phyloP scores from a whole-genome alignment of 192 early-diverging fungal genomes.

The Powellomyces hirtus region DNA sequence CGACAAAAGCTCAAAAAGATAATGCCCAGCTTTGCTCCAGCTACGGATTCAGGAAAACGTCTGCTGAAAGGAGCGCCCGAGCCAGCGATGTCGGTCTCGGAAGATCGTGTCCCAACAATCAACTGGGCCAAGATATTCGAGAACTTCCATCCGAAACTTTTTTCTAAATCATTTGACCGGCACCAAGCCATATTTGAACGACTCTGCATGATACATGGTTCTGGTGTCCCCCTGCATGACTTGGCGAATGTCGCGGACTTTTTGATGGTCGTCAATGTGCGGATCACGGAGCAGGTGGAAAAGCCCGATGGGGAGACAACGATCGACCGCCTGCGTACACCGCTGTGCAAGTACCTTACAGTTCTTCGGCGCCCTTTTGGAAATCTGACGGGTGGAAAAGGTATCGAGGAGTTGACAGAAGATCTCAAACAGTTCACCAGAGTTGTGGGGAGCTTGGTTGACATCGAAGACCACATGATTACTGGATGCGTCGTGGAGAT shows the following conservation, averaged over 20 bases:
- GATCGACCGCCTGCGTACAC: neutral
- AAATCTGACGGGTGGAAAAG: constrained; percentile 2
- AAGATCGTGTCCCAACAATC: neutral
- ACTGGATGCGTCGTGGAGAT: constrained; percentile 1
- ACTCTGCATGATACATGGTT: neutral
- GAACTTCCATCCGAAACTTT: neutral
- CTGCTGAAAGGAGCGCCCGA: neutral
- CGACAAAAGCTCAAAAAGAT: constrained; percentile 14
- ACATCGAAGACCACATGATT: neutral
- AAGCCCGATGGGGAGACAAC: neutral
- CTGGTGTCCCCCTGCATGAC: constrained; percentile 5
- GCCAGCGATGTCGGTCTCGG: too few relatives aligned
- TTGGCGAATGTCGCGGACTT: constrained; percentile 4
- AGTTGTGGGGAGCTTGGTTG: neutral
- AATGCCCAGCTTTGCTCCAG: constrained; percentile 16
- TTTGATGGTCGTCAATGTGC: constrained; percentile 2
- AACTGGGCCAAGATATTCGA: constrained; percentile 2
- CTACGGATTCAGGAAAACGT: too few relatives aligned
- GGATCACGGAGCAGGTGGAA: neutral
- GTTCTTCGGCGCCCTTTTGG: constrained; percentile 5
- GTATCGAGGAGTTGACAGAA: neutral
- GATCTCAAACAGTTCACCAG: constrained; percentile 9
- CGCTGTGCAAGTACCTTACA: constrained; percentile 7
- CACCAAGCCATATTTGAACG: constrained; percentile 19
- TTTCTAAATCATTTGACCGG: constrained; percentile 7